A percentile compares a stretch with the other conserved stretches of the same genome.
These are phyloP conservation scores for Tolypocladium pustulatum DNA, from an alignment of 2,329 filamentous ascomycete genomes.

Conservation along the genomic window DNA sequence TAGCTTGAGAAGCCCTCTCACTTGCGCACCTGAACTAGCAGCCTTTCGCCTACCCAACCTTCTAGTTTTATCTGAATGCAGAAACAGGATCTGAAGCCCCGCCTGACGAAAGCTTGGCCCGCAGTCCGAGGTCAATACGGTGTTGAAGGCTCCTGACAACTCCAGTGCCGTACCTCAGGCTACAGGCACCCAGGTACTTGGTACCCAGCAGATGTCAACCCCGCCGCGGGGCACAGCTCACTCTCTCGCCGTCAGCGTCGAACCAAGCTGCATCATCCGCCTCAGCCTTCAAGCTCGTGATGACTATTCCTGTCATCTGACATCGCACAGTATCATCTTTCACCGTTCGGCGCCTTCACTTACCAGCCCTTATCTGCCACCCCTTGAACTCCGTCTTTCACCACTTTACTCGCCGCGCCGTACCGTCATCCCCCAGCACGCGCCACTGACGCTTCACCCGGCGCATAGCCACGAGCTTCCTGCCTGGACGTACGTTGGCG, in stretches of 20 bases:
- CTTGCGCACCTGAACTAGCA: not conserved
- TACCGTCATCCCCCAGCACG: not conserved
- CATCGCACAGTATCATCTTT: not conserved
- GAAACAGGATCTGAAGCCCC: too few species aligned
- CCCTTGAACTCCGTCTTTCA: not conserved
- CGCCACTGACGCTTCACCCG: not conserved
- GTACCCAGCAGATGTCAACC: constrained; percentile 1
- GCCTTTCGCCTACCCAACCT: not conserved
- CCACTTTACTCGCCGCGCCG: not conserved
- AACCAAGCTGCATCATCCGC: constrained; percentile 7
- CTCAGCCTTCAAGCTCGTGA: constrained; percentile 9
- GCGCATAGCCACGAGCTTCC: not conserved
- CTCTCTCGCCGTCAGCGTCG: not conserved
- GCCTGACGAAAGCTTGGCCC: not conserved
- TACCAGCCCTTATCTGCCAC: not conserved
- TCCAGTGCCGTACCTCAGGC: not conserved
- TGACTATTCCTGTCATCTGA: constrained; percentile 12
- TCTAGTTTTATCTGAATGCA: not conserved
- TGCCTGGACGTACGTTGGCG: not conserved
- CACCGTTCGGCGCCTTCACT: not conserved
- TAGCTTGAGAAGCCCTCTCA: too few species aligned
- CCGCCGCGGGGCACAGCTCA: constrained; percentile 13
- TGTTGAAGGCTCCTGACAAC: not conserved
- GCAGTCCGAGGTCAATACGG: not conserved
- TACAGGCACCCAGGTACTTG: not conserved